Base-by-base conservation (phyloP, 192 early-diverging fungal genomes). In the Umbelopsis isabellina region DNA sequence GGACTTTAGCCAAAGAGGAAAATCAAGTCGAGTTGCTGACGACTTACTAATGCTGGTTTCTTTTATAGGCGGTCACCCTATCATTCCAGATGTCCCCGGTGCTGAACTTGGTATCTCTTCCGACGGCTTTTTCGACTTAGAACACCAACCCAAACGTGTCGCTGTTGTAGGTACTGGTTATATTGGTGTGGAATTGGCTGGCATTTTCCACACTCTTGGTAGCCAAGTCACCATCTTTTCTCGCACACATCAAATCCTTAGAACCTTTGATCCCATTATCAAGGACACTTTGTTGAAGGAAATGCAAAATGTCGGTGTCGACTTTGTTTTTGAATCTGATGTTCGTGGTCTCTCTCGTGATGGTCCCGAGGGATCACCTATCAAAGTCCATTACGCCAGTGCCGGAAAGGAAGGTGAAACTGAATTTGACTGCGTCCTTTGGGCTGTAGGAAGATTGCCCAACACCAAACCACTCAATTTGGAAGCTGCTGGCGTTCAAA, bases 51-150 rank as follows among this genome's bases (percentile, higher is more conserved):
- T 51, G 25, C 21, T 13, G 9, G 4, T 20, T 18, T 52, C 5
- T 12, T 46, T 21, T 16, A 46, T 70, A 85, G 91, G 92, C 67
- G 89, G 91, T 37, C 89, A 85, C 52, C 88, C 91, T 30, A 69
- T 82, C 30, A 90, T 96, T 71, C 97, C 79, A 25, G 52, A 72
- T 68, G 81, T 92, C 49, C 90, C 91, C 44, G 97, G 97, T 35
- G 90, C 91, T 4, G 92, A 96, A 74, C 77, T 85, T 45, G 97
- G 96, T 52, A 94, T 99, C 68, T 90, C 89, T 71, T 92, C 89
- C 58, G 97, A 99, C 81, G 92, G 92, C 12, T 99, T 99, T 84
- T 99, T 99, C 85, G 92, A 95, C 37, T 84, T 99, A 46, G 90
- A 94, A 69, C 68, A 91, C 33, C 88, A 95, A 79, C 97, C 97